phyloP scores from a whole-genome alignment of 139 green algal species.

The Trebouxia sp. region DNA sequence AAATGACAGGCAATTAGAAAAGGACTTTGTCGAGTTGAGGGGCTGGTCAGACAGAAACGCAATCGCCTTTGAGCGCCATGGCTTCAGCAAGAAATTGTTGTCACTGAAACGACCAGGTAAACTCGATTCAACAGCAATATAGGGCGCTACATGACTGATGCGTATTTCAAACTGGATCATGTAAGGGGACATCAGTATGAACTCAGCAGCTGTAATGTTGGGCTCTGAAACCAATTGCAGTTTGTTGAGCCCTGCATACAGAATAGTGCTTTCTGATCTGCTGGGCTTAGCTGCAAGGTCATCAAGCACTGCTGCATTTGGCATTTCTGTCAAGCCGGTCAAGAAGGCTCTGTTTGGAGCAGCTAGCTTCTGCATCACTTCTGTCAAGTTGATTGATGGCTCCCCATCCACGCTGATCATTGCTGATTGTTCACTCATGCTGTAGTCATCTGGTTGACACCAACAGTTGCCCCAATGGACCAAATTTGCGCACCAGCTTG shows the following conservation, averaged over 20 bases:
- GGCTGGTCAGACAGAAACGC: slow-evolving; percentile 27
- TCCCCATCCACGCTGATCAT: no score
- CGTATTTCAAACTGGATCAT: background rate
- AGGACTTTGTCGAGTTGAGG: background rate
- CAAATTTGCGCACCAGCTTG: no score
- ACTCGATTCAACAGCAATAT: slow-evolving; percentile 27
- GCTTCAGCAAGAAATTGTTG: slow-evolving; percentile 49
- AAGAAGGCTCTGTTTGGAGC: background rate
- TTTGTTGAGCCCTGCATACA: slow-evolving; percentile 33
- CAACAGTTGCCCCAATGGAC: no score
- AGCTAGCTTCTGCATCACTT: background rate
- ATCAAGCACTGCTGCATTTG: background rate
- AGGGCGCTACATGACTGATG: background rate
- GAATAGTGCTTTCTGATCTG: background rate
- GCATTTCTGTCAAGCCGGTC: background rate
- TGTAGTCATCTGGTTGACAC: no score
- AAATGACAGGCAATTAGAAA: background rate
- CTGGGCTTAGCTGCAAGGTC: background rate
- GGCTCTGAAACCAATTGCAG: background rate
- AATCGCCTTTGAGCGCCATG: slow-evolving; percentile 44
- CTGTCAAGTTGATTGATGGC: no score
- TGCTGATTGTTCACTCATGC: no score
- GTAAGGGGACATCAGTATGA: background rate
- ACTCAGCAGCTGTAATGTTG: background rate
- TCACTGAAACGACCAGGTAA: slow-evolving; percentile 47